Percentiles rank a stretch among this genome's conserved stretches.
Conservation (phyloP, 73 alveolate species). For the Tetrahymena malaccensis region DNA sequence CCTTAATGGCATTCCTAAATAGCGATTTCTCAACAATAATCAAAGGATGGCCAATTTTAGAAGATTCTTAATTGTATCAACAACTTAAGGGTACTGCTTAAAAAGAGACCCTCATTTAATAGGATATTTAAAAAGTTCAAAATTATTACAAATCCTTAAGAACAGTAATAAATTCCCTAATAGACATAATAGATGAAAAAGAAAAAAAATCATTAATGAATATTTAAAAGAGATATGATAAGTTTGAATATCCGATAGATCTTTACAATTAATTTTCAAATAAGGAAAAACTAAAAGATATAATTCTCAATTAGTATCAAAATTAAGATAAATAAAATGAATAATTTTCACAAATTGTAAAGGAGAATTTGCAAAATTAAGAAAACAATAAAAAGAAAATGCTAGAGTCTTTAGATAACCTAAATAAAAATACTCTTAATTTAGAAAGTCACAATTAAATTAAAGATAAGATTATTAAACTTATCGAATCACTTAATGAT, state of each 20-base stretch:
- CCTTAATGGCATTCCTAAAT: neutral
- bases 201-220: neutral
- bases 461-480: no score
- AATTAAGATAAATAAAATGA: neutral
- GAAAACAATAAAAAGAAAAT: no score
- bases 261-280: neutral
- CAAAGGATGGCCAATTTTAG: neutral
- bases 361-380: neutral
- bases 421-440: no score
- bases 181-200: neutral
- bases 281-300: neutral
- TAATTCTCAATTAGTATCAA: neutral
- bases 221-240: neutral
- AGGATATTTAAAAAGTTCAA: neutral
- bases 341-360: no score
- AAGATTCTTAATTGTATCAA: neutral
- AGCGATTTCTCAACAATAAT: neutral
- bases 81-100: neutral
- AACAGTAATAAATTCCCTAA: neutral
- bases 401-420: neutral
- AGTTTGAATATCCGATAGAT: neutral
- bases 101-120: neutral
- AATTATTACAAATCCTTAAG: no score
- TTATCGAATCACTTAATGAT: neutral
- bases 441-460: neutral